Evolutionary conservation across 176 grass and related monocot species (phyloP).

Genomic region (Oryza glumipatula): DNA sequence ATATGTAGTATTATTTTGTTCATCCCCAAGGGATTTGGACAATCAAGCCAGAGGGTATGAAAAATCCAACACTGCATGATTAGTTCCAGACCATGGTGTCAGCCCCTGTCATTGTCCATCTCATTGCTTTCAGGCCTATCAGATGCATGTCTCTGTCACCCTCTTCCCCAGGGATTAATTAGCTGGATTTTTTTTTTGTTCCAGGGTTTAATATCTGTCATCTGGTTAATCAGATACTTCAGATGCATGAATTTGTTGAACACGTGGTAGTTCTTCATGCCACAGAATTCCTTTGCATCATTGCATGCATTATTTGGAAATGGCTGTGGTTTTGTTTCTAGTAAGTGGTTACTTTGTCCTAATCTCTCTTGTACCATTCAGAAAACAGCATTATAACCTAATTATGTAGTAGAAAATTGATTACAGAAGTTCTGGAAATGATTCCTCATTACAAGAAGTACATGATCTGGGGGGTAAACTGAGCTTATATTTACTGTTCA

Average conservation of each 20-base stretch:
- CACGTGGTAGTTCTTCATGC: background rate
- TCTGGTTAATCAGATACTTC: slow-evolving; percentile 33
- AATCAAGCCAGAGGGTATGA: slow-evolving; percentile 39
- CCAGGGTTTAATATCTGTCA: slow-evolving; percentile 34
- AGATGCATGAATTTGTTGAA: slow-evolving; percentile 34
- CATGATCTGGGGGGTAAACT: background rate
- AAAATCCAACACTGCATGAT: slow-evolving; percentile 59
- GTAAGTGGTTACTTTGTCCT: background rate
- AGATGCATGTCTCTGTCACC: slow-evolving; percentile 47
- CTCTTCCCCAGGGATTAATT: slow-evolving; percentile 53
- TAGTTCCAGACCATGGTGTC: slow-evolving; percentile 56
- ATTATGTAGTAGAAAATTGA: background rate
- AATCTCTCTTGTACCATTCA: background rate
- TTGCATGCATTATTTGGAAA: slow-evolving; percentile 20
- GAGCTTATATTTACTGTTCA: background rate
- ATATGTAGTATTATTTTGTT: slow-evolving; percentile 19
- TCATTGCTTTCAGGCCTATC: slow-evolving; percentile 44
- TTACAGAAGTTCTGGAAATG: background rate
- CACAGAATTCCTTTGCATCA: background rate
- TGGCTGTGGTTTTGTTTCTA: background rate
- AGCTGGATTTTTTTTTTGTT: slow-evolving; percentile 46
- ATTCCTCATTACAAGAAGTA: background rate
- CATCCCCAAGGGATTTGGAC: slow-evolving; percentile 52
- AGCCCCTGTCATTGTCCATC: slow-evolving; percentile 62
- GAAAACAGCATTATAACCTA: background rate